Conservation (phyloP, 495 filamentous ascomycete species). For the Bacidia gigantensis region DNA sequence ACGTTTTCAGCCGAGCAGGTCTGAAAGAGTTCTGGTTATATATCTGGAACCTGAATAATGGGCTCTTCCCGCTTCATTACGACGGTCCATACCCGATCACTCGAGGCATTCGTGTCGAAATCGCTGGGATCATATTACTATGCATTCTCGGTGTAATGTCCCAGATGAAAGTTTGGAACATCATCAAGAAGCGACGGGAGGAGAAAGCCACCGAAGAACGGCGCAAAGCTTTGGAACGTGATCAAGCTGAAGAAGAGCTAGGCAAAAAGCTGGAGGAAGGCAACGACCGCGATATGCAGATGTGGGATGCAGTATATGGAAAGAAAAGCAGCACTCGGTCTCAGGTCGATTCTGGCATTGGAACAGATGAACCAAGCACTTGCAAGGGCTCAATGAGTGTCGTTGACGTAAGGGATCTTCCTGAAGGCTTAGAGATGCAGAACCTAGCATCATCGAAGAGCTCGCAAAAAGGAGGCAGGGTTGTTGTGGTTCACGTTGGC, state of each 20-base stretch:
- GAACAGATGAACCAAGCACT: slow-evolving; percentile 33
- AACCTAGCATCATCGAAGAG: slow-evolving; percentile 17
- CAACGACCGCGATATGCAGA: slow-evolving; percentile 49
- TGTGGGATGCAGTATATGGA: slow-evolving; percentile 75
- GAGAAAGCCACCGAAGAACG: slow-evolving; percentile 43
- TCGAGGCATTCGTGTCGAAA: slow-evolving; percentile 71
- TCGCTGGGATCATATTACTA: slow-evolving; percentile 63
- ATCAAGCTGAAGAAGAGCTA: slow-evolving; percentile 47
- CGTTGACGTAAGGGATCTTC: slow-evolving; percentile 19
- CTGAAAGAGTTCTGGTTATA: slow-evolving; percentile 95
- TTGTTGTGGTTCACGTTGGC: slow-evolving; percentile 6
- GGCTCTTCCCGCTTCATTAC: slow-evolving; percentile 57
- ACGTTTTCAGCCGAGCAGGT: slow-evolving; percentile 80
- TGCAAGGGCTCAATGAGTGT: slow-evolving; percentile 32
- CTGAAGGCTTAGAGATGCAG: slow-evolving; percentile 26
- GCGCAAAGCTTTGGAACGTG: slow-evolving; percentile 39
- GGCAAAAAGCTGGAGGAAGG: slow-evolving; percentile 55
- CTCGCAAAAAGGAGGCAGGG: slow-evolving; percentile 1
- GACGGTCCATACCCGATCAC: slow-evolving; percentile 75
- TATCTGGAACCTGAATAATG: slow-evolving; percentile 72
- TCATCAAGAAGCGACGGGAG: slow-evolving; percentile 61
- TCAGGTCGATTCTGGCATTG: slow-evolving; percentile 38
- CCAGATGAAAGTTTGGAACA: slow-evolving; percentile 75
- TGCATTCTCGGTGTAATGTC: slow-evolving; percentile 64
- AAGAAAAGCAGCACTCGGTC: slow-evolving; percentile 19